phyloP scores from a whole-genome alignment of 2,329 filamentous ascomycete genomes.

The Xylariaceae sp. region DNA sequence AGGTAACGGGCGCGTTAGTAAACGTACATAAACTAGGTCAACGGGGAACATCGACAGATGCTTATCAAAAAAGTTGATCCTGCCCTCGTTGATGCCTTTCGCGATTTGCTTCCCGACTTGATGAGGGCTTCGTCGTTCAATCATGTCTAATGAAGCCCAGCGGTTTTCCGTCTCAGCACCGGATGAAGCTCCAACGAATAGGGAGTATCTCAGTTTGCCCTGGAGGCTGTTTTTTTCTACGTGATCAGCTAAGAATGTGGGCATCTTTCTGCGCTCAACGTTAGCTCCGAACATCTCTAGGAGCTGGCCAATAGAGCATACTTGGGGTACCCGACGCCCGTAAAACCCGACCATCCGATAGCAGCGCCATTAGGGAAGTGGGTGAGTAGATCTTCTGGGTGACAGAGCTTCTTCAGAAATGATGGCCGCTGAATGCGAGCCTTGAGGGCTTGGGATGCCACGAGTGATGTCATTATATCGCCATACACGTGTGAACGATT shows the following conservation, averaged over 20 bases:
- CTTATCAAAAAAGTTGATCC: conserved; percentile 93
- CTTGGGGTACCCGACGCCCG: conserved; percentile 89
- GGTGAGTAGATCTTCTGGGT: conserved; percentile 78
- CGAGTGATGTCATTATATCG: conserved; percentile 52
- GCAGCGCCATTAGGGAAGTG: conserved; percentile 86
- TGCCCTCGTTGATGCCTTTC: conserved; percentile 86
- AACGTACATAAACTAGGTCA: conserved; percentile 76
- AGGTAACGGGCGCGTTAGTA: not conserved
- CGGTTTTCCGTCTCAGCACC: conserved; percentile 90
- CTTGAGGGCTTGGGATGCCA: conserved; percentile 76
- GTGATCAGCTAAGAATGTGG: conserved; percentile 83
- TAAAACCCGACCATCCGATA: conserved; percentile 91
- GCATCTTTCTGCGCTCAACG: conserved; percentile 69
- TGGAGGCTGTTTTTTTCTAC: conserved; percentile 86
- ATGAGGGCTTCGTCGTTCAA: conserved; percentile 81
- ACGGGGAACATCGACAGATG: conserved; percentile 91
- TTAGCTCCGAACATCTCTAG: conserved; percentile 5
- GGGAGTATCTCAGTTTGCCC: conserved; percentile 81
- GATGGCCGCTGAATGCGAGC: conserved; percentile 76
- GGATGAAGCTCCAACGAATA: conserved; percentile 89
- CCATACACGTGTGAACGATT: conserved; percentile 12
- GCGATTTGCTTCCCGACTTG: conserved; percentile 91
- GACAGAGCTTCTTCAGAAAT: conserved; percentile 79
- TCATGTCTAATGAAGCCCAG: conserved; percentile 91
- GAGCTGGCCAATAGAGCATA: conserved; percentile 48